These are phyloP conservation scores for Dryas drummondii DNA, from an alignment of 306 rosid genomes.

Conservation along the genomic window DNA sequence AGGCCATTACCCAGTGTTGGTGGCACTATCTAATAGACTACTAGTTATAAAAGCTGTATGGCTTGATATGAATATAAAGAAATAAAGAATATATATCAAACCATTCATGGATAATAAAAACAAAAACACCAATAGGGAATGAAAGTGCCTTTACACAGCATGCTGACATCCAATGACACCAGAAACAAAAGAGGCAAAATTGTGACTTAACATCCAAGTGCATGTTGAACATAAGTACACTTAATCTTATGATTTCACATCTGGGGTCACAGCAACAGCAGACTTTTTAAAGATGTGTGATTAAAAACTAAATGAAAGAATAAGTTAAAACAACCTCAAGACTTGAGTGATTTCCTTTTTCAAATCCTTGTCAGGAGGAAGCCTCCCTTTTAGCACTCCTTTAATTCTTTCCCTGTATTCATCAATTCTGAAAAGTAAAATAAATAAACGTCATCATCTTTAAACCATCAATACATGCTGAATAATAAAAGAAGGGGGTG, in stretches of 20 bases:
- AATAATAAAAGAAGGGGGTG: neutral
- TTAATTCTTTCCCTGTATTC: constrained; percentile 75
- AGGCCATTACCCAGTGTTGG: neutral
- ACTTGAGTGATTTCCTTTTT: constrained; percentile 71
- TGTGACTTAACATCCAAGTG: constrained; percentile 1
- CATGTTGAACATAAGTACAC: neutral
- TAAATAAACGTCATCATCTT: constrained; percentile 27
- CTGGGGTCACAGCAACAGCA: neutral
- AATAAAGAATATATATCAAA: neutral
- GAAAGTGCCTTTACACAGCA: neutral
- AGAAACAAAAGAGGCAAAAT: neutral
- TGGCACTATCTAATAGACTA: neutral
- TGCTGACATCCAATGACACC: neutral
- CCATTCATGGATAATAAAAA: neutral
- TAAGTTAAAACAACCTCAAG: constrained; percentile 52
- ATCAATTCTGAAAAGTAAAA: constrained; percentile 56
- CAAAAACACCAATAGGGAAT: neutral
- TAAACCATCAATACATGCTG: neutral
- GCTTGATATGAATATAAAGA: neutral
- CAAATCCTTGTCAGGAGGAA: constrained; percentile 87
- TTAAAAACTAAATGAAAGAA: neutral
- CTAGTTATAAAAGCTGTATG: neutral
- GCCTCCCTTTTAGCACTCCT: constrained; percentile 81
- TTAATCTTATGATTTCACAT: neutral
- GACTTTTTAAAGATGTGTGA: neutral